Conservation (phyloP, 441 rosid species). For the Populus trichocarpa region DNA sequence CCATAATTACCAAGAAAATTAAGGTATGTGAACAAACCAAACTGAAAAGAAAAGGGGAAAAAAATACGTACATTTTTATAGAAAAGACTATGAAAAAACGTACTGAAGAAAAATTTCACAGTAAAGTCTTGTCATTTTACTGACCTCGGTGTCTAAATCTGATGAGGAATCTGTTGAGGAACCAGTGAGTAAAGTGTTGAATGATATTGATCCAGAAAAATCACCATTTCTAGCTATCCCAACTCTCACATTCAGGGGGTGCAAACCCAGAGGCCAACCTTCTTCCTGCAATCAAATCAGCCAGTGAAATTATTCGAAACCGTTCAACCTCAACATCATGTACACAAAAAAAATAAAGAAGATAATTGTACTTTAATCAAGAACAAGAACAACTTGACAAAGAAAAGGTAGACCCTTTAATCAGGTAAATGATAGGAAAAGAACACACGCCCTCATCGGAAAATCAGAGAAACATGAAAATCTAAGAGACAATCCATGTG, state of each 20-base stretch:
- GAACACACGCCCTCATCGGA: conserved; percentile 8
- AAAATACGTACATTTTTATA: not conserved
- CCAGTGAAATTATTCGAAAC: not conserved
- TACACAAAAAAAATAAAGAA: not conserved
- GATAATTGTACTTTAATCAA: conserved; percentile 13
- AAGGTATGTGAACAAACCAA: conserved; percentile 6
- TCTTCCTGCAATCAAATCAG: conserved; percentile 43
- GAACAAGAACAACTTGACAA: conserved; percentile 23
- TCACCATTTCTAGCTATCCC: conserved; percentile 33
- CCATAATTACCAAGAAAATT: not conserved
- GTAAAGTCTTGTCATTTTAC: conserved; percentile 1
- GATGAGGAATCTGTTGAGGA: conserved; percentile 49
- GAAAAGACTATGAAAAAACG: not conserved
- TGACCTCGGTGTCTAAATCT: conserved; percentile 58
- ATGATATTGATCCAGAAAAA: conserved; percentile 42
- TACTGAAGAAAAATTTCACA: not conserved
- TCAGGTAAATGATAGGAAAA: conserved; percentile 18
- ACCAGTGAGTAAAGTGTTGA: conserved; percentile 43
- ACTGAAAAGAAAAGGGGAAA: not conserved
- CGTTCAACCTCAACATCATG: conserved; percentile 5
- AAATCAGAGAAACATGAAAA: not conserved
- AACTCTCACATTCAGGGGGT: conserved; percentile 46
- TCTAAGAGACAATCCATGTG: conserved; percentile 26
- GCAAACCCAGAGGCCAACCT: conserved; percentile 65
- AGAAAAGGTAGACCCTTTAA: conserved; percentile 10